These are phyloP conservation scores for Neurospora sp. DNA, from an alignment of 495 filamentous ascomycete genomes.

Conservation along the genomic window DNA sequence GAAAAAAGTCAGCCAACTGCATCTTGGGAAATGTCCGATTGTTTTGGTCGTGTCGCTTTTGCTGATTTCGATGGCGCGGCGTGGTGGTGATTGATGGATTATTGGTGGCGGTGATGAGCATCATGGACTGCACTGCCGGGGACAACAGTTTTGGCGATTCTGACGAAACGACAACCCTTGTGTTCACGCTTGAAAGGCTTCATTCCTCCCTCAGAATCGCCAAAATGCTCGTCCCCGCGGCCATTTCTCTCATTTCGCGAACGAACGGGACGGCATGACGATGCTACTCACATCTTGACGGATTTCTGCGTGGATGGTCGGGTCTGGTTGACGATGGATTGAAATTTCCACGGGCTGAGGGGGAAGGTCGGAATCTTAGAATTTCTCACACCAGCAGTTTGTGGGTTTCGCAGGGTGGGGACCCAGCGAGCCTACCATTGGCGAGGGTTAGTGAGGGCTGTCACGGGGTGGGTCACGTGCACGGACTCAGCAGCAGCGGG, in stretches of 20 bases:
- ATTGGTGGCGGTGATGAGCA: not conserved
- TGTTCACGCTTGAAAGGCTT: constrained; percentile 1
- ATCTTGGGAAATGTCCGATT: not conserved
- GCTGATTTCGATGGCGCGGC: not conserved
- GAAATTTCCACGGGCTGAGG: constrained; percentile 26
- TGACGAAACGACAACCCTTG: constrained; percentile 1
- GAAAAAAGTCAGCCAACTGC: constrained; percentile 24
- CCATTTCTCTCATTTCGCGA: not conserved
- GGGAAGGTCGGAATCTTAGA: constrained; percentile 24
- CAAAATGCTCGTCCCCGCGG: not conserved
- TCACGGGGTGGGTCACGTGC: constrained; percentile 15
- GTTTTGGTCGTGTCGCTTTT: not conserved
- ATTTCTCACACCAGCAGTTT: constrained; percentile 29
- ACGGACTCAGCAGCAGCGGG: not conserved
- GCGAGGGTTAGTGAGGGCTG: constrained; percentile 20
- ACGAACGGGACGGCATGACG: not conserved
- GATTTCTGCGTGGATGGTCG: constrained; percentile 35
- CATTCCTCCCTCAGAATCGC: not conserved
- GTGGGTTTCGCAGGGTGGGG: constrained; percentile 26
- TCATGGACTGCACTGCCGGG: constrained; percentile 1
- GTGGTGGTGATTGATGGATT: constrained; percentile 4
- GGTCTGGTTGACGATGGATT: constrained; percentile 32
- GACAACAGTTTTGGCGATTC: not conserved
- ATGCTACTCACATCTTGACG: constrained; percentile 45
- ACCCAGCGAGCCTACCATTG: constrained; percentile 14